Percentiles rank a stretch among this genome's conserved stretches.
These are phyloP conservation scores for Colletotrichum lentis DNA, from an alignment of 2,329 filamentous ascomycete species.

Conservation along the genomic window DNA sequence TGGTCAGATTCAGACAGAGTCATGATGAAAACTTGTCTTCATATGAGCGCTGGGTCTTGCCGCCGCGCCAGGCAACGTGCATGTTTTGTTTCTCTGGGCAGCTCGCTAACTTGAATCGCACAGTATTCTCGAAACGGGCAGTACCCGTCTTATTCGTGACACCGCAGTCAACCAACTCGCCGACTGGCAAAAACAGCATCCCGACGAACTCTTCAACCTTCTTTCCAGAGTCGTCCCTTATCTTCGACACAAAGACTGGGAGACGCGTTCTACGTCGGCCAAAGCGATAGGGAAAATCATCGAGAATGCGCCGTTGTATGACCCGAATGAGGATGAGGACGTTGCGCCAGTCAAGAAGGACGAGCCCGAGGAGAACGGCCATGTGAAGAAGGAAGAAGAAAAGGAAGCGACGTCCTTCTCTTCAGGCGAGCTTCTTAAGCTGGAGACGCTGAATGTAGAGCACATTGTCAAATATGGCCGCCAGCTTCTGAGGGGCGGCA, in stretches of 20 bases:
- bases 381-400: constrained; percentile 70
- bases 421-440: constrained; percentile 71
- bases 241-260: constrained; percentile 94
- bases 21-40: neutral
- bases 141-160: constrained; percentile 93
- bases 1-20: neutral
- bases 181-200: constrained; percentile 97
- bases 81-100: neutral
- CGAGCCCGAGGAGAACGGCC: constrained; percentile 51
- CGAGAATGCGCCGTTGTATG: constrained; percentile 84
- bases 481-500: constrained; percentile 82
- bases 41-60: neutral
- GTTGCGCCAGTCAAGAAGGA: constrained; percentile 55
- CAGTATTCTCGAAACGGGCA: constrained; percentile 95
- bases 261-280: constrained; percentile 90
- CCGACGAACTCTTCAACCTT: constrained; percentile 96
- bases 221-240: constrained; percentile 95
- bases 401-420: constrained; percentile 54
- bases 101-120: constrained; percentile 32
- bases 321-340: constrained; percentile 82
- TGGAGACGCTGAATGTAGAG: constrained; percentile 79
- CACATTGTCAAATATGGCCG: constrained; percentile 85
- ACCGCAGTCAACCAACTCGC: constrained; percentile 96
- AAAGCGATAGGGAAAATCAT: constrained; percentile 95
- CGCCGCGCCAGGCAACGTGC: neutral